Base-by-base conservation (phyloP, 1,139 yeast species). In the Entelexis sorbosivorans region DNA sequence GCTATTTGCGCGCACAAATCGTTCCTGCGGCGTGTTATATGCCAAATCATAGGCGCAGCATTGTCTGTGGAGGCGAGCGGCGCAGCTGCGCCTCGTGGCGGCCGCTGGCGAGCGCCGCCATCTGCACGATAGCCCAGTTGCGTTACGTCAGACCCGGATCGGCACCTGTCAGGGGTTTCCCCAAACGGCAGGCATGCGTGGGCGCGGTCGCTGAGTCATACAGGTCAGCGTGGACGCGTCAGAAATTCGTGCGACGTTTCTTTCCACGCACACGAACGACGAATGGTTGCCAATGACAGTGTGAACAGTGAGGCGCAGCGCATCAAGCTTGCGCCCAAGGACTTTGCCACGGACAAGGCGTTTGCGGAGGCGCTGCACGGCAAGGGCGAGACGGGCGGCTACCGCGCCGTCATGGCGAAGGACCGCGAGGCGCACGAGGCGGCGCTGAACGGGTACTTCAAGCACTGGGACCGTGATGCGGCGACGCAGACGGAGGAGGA, bases 341-440 rank as follows among this genome's bases (percentile, higher is more conserved):
- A 68, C 54, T 69, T 60, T 60, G 58, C 65, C 56, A 59, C 59
- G 39, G 74, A 70, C 57, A 65, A 68, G 51, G 74, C 81, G 52
- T 89, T 89, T 69, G 82, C 95, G 60, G 74, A 81, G 63, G 89
- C 93, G 47, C 70, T 91, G 68, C 96, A 91, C 66, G 96, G 96
- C 59, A 70, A 73, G 51, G 80, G 77, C 61, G 69, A 77, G 57
- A 76, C 76, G 62, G 71, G 79, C 36, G 98, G 97, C 39, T 73
- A 87, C 59, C 66, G 77, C 43, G 95, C 96, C 31, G 76, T 88
- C 60, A 67, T 87, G 58, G 70, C 80, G 61, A 91, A 91, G 73
- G 79, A 86, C 71, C 73, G 73, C 53, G 77, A 75, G 50, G 97
- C 97, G 45, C 83, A 86, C 62, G 76, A 76, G 58, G 83, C 83